These are phyloP conservation scores for Citrullus colocynthis DNA, from an alignment of 306 rosid genomes.

Conservation along the genomic window DNA sequence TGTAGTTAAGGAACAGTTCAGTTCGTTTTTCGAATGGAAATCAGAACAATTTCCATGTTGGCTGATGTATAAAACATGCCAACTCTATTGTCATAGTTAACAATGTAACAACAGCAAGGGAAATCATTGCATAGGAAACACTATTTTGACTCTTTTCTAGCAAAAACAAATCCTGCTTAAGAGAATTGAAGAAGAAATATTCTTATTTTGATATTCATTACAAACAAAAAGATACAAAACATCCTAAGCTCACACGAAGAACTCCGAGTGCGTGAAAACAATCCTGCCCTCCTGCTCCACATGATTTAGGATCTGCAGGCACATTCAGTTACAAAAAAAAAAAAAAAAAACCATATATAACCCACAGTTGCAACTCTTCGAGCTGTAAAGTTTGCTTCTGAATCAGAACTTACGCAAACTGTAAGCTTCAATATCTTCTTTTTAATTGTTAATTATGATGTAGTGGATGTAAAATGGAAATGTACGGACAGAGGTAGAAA, in stretches of 20 bases:
- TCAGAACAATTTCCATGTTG: background rate
- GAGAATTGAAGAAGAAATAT: background rate
- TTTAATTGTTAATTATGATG: background rate
- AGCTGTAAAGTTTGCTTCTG: no score
- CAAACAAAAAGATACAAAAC: constrained; percentile 51
- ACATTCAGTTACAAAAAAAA: background rate
- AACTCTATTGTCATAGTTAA: background rate
- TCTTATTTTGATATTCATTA: background rate
- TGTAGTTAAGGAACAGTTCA: constrained; percentile 23
- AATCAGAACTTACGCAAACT: background rate
- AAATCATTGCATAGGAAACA: background rate
- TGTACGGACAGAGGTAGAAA: background rate
- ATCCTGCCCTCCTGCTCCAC: constrained; percentile 51
- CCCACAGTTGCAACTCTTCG: background rate
- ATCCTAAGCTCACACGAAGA: constrained; percentile 79
- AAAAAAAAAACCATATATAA: background rate
- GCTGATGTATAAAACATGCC: background rate
- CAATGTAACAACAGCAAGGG: background rate
- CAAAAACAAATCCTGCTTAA: no score
- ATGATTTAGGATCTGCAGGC: constrained; percentile 52
- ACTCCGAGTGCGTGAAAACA: constrained; percentile 67
- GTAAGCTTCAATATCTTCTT: background rate
- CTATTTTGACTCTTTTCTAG: background rate
- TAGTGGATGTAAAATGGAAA: background rate
- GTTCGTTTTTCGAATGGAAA: background rate